phyloP scores from a whole-genome alignment of 2,329 filamentous ascomycete genomes.

The Fusarium chlamydosporum region DNA sequence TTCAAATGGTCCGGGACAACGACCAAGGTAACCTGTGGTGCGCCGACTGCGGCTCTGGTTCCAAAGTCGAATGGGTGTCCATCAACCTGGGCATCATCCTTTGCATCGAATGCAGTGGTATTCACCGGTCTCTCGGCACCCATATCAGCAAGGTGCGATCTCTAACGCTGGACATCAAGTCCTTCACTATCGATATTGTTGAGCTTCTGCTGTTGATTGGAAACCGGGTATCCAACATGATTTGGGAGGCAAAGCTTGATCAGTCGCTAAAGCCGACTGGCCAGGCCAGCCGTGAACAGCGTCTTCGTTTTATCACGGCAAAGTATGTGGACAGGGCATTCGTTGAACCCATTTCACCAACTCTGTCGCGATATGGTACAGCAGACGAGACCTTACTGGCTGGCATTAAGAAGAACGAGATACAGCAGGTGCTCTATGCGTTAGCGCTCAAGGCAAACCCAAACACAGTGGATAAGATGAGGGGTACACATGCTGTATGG shows the following conservation, averaged over 20 bases:
- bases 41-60: constrained; percentile 91
- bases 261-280: constrained; percentile 78
- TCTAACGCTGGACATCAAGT: constrained; percentile 93
- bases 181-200: constrained; percentile 96
- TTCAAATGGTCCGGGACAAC: constrained; percentile 88
- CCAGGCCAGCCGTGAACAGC: constrained; percentile 87
- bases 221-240: constrained; percentile 94
- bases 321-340: constrained; percentile 92
- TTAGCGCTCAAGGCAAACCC: constrained; percentile 88
- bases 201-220: constrained; percentile 92
- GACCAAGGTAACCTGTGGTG: constrained; percentile 95
- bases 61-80: constrained; percentile 98
- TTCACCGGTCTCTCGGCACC: constrained; percentile 94
- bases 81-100: constrained; percentile 97
- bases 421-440: constrained; percentile 92
- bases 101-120: constrained; percentile 98
- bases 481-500: constrained; percentile 90
- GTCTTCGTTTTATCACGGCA: constrained; percentile 92
- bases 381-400: constrained; percentile 91
- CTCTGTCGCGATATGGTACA: constrained; percentile 80
- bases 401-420: constrained; percentile 95
- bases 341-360: constrained; percentile 82
- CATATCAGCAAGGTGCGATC: constrained; percentile 98
- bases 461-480: constrained; percentile 86
- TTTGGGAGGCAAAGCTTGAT: constrained; percentile 93